phyloP scores from a whole-genome alignment of 148 eudicot genomes.

The Rhododendron vialii region DNA sequence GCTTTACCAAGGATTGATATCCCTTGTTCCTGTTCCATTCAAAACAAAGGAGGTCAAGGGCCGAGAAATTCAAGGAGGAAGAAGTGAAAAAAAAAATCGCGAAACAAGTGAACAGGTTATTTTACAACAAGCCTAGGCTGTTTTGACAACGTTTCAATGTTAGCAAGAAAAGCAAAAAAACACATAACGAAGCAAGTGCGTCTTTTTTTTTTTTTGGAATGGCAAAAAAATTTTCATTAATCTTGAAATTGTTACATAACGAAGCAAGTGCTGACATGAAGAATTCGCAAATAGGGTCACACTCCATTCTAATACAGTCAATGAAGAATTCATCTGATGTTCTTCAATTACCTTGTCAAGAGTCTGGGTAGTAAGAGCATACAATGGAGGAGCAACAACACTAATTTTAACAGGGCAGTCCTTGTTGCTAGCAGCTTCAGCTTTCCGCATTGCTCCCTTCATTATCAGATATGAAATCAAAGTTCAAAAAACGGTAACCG shows the following conservation, averaged over 20 bases:
- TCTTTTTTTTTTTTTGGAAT: too few relatives aligned
- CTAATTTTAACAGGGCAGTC: conserved; percentile 96
- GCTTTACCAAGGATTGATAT: conserved; percentile 71
- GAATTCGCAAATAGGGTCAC: neutral
- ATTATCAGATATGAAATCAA: too few relatives aligned
- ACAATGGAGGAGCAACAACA: conserved; percentile 91
- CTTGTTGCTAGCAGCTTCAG: conserved; percentile 84
- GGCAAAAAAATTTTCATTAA: too few relatives aligned
- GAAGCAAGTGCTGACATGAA: too few relatives aligned
- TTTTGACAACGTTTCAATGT: neutral
- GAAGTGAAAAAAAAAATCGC: neutral
- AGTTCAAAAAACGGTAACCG: too few relatives aligned
- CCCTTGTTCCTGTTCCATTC: conserved; percentile 69
- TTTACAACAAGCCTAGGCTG: neutral
- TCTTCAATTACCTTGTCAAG: conserved; percentile 72
- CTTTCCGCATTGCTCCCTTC: conserved; percentile 96
- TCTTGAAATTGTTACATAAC: too few relatives aligned
- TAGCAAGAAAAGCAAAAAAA: neutral
- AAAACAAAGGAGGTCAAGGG: neutral
- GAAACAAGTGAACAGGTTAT: neutral
- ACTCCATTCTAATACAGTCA: neutral
- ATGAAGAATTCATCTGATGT: neutral
- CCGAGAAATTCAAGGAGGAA: too few relatives aligned
- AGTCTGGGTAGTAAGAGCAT: conserved; percentile 93
- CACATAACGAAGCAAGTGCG: too few relatives aligned